Conservation (phyloP, 441 rosid species). For the Biscutella laevigata region DNA sequence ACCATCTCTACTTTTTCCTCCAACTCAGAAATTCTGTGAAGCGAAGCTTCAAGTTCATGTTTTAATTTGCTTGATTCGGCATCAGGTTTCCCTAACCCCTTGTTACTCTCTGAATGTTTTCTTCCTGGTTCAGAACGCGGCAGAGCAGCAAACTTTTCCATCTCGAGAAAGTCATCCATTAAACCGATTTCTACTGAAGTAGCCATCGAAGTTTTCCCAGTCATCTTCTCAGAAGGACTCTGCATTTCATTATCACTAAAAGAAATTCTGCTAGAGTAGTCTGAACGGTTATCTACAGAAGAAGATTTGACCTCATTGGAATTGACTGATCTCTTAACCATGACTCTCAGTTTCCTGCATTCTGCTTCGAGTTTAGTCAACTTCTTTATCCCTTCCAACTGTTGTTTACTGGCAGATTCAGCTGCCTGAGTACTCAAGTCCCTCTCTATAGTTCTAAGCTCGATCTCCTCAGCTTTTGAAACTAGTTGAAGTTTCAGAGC, state of each 20-base stretch:
- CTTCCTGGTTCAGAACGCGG: slow-evolving; percentile 39
- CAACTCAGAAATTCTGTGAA: slow-evolving; percentile 43
- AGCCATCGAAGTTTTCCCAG: slow-evolving; percentile 34
- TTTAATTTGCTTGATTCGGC: slow-evolving; percentile 27
- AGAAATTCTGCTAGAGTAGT: slow-evolving; percentile 41
- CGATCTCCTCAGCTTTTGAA: slow-evolving; percentile 50
- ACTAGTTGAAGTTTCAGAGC: slow-evolving; percentile 42
- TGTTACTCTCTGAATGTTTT: slow-evolving; percentile 25
- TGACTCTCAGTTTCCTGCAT: slow-evolving; percentile 55
- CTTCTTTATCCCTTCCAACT: slow-evolving; percentile 67
- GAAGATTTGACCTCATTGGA: slow-evolving; percentile 47
- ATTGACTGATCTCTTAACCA: slow-evolving; percentile 42
- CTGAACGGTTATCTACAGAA: slow-evolving; percentile 56
- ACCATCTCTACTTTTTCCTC: slow-evolving; percentile 51
- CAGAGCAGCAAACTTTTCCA: slow-evolving; percentile 73
- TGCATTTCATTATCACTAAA: slow-evolving; percentile 41
- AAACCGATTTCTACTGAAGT: slow-evolving; percentile 50
- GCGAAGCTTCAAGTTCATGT: slow-evolving; percentile 42
- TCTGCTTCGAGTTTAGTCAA: slow-evolving; percentile 74
- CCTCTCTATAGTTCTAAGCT: slow-evolving; percentile 53
- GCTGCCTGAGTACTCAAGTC: slow-evolving; percentile 75
- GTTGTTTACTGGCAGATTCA: slow-evolving; percentile 84
- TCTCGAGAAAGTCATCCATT: slow-evolving; percentile 95
- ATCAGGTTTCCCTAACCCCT: slow-evolving; percentile 25
- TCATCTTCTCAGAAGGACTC: slow-evolving; percentile 28